These are phyloP conservation scores for Hymenoscyphus linearis DNA, from an alignment of 2,329 filamentous ascomycete species.

Conservation along the genomic window DNA sequence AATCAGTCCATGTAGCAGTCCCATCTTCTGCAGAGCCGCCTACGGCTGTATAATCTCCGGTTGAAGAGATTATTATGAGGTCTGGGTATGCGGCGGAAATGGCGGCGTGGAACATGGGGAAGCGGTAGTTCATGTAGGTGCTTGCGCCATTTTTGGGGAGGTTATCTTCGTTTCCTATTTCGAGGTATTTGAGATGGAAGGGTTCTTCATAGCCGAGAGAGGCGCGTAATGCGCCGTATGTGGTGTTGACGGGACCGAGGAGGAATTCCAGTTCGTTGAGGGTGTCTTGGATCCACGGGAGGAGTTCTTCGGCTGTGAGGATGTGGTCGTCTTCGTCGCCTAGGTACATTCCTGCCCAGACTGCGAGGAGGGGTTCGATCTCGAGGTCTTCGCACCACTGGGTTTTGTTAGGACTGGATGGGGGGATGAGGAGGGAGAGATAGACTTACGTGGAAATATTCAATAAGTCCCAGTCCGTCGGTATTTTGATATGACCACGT, in stretches of 20 bases:
- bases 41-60: conserved; percentile 18
- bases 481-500: conserved; percentile 41
- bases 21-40: conserved; percentile 7
- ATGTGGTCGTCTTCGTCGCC: conserved; percentile 17
- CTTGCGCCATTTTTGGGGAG: conserved; percentile 35
- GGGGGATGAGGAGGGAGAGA: neutral
- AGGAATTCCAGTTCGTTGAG: conserved; percentile 49
- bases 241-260: conserved; percentile 39
- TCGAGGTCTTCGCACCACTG: conserved; percentile 43
- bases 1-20: conserved; percentile 17
- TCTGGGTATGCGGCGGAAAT: conserved; percentile 36
- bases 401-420: neutral
- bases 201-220: conserved; percentile 45
- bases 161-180: conserved; percentile 48
- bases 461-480: conserved; percentile 45
- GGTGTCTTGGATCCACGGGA: conserved; percentile 42
- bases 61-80: conserved; percentile 39
- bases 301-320: conserved; percentile 31
- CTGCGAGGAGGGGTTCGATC: conserved; percentile 41
- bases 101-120: conserved; percentile 43
- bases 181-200: conserved; percentile 45
- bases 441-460: conserved; percentile 38
- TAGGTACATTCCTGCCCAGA: conserved; percentile 44
- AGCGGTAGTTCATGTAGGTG: conserved; percentile 33
- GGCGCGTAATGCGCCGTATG: conserved; percentile 43